Evolutionary conservation across 139 green algal species (phyloP).

Genomic region (Chlamydomonas sp.): DNA sequence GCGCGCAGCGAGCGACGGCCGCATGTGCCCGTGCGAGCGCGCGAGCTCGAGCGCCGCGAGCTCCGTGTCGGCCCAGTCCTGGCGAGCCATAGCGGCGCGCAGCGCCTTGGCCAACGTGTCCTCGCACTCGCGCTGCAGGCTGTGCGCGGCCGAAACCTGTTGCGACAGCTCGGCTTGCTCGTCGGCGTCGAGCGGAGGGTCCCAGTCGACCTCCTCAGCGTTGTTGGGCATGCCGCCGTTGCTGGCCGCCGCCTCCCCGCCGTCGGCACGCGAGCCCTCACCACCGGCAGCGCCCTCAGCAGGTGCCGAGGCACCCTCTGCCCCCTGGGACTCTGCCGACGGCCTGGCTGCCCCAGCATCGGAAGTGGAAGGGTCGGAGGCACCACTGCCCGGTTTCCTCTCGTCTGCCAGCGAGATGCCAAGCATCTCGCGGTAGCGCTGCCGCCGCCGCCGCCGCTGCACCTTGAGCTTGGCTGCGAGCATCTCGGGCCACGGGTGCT

Average conservation of each 20-base stretch:
- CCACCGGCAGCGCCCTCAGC: neutral
- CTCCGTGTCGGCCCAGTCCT: slow-evolving; percentile 23
- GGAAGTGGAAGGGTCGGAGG: neutral
- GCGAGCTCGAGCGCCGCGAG: slow-evolving; percentile 18
- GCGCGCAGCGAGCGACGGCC: slow-evolving; percentile 5
- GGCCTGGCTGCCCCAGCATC: neutral
- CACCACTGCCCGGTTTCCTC: slow-evolving; percentile 1
- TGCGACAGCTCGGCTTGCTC: slow-evolving; percentile 1
- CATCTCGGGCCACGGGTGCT: slow-evolving; percentile 18
- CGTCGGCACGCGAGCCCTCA: too few relatives aligned
- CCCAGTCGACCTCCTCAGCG: neutral
- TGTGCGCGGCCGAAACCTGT: slow-evolving; percentile 2
- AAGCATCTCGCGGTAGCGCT: neutral
- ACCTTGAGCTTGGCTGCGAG: neutral
- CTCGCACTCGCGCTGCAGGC: slow-evolving; percentile 16
- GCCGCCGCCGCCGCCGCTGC: neutral
- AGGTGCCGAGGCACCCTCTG: neutral
- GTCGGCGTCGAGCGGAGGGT: neutral
- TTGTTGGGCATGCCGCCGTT: too few relatives aligned
- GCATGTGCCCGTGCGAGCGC: slow-evolving; percentile 16
- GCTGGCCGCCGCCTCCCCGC: too few relatives aligned
- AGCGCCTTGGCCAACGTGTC: slow-evolving; percentile 16
- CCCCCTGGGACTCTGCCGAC: neutral
- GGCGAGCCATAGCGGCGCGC: neutral
- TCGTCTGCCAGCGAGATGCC: slow-evolving; percentile 6